Conservation (phyloP, 1,284 basidiomycete genomes). For the Vanrija sp. region DNA sequence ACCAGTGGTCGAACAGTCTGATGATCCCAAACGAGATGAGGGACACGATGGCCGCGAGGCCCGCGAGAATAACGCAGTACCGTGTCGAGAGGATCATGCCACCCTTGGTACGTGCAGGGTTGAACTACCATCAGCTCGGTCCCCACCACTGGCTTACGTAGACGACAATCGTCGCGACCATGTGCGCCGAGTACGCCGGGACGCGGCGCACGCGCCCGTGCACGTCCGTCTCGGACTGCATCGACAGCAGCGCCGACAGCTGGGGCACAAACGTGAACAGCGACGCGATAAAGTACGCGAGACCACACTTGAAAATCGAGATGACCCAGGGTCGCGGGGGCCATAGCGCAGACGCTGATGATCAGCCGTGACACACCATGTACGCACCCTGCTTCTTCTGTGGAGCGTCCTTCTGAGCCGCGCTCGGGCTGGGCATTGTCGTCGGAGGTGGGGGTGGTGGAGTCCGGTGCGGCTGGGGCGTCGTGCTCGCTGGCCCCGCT, state of each 20-base stretch:
- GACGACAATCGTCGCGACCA: constrained; percentile 80
- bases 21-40: constrained; percentile 75
- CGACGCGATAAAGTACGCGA: constrained; percentile 85
- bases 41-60: constrained; percentile 73
- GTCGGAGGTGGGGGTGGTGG: neutral
- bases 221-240: constrained; percentile 52
- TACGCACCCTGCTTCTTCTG: neutral
- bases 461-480: neutral
- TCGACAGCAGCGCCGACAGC: constrained; percentile 43
- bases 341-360: constrained; percentile 13
- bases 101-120: constrained; percentile 68
- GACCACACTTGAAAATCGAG: constrained; percentile 75
- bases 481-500: no score
- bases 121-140: constrained; percentile 55
- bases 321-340: constrained; percentile 26
- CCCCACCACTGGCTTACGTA: constrained; percentile 37
- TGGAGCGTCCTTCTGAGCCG: neutral
- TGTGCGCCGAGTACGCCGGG: constrained; percentile 73
- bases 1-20: constrained; percentile 63
- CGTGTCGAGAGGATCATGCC: constrained; percentile 67
- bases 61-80: constrained; percentile 54
- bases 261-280: constrained; percentile 83
- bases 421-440: neutral
- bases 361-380: neutral
- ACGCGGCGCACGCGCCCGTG: constrained; percentile 46